phyloP scores from a whole-genome alignment of 371 early-diverging fungal species.

The Rhizopus delemar region DNA sequence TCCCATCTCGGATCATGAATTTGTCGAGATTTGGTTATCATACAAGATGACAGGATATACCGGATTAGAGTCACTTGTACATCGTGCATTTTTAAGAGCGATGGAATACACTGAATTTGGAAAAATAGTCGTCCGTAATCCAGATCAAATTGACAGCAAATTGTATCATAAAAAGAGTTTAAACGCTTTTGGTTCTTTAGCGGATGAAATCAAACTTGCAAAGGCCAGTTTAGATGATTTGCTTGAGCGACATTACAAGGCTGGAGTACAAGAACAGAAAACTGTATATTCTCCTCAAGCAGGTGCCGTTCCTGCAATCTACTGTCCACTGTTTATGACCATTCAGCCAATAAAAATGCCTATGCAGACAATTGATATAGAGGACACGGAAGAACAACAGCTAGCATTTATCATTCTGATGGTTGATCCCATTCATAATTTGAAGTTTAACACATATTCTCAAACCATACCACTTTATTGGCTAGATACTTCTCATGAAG shows the following conservation, averaged over 20 bases:
- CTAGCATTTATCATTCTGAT: slow-evolving; percentile 56
- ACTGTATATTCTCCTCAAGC: slow-evolving; percentile 29
- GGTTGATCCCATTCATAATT: slow-evolving; percentile 61
- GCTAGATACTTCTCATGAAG: slow-evolving; percentile 65
- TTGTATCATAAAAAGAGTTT: slow-evolving; percentile 38
- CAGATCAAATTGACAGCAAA: slow-evolving; percentile 34
- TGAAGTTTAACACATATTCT: slow-evolving; percentile 60
- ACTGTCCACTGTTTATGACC: slow-evolving; percentile 66
- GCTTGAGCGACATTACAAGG: slow-evolving; percentile 23
- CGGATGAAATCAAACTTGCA: slow-evolving; percentile 59
- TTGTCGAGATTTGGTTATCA: slow-evolving; percentile 66
- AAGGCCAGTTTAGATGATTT: slow-evolving; percentile 31
- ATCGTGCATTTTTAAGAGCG: slow-evolving; percentile 63
- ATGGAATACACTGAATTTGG: slow-evolving; percentile 74
- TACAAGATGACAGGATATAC: slow-evolving; percentile 66
- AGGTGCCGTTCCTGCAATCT: slow-evolving; percentile 53
- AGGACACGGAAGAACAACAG: slow-evolving; percentile 35
- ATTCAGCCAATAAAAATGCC: slow-evolving; percentile 61
- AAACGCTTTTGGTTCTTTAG: slow-evolving; percentile 59
- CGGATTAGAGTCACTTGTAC: slow-evolving; percentile 60
- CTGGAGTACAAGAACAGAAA: slow-evolving; percentile 16
- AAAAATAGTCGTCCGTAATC: slow-evolving; percentile 61
- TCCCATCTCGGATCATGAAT: slow-evolving; percentile 68
- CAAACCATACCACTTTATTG: slow-evolving; percentile 61
- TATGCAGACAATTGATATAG: slow-evolving; percentile 22